These are phyloP conservation scores for Zymoseptoria pseudotritici DNA, from an alignment of 2,329 filamentous ascomycete species.

Conservation along the genomic window DNA sequence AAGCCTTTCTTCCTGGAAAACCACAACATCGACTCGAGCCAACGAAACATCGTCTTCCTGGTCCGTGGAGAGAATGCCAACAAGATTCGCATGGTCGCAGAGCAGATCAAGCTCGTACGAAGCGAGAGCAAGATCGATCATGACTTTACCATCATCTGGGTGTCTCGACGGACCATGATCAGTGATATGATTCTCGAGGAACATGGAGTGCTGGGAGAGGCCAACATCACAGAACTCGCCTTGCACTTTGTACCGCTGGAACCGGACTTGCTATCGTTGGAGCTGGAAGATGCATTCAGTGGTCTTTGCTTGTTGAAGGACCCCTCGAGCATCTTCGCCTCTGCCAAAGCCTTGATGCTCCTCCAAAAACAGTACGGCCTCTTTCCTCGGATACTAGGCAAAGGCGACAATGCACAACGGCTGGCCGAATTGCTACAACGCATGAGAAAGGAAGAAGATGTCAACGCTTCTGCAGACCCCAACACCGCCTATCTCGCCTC, in stretches of 20 bases:
- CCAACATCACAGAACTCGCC: constrained; percentile 78
- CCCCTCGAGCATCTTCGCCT: constrained; percentile 78
- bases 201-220: constrained; percentile 84
- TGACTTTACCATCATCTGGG: constrained; percentile 96
- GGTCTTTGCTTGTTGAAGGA: constrained; percentile 89
- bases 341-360: constrained; percentile 88
- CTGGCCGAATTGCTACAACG: constrained; percentile 79
- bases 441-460: constrained; percentile 87
- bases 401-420: constrained; percentile 87
- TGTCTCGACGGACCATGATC: constrained; percentile 82
- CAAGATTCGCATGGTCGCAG: constrained; percentile 79
- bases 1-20: constrained; percentile 97
- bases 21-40: constrained; percentile 85
- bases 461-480: constrained; percentile 32
- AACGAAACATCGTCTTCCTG: constrained; percentile 91
- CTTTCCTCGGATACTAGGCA: constrained; percentile 89
- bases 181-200: constrained; percentile 90
- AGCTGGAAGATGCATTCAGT: constrained; percentile 76
- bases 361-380: constrained; percentile 87
- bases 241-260: constrained; percentile 88
- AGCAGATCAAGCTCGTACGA: constrained; percentile 83
- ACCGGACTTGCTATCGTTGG: constrained; percentile 81
- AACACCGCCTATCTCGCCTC: constrained; percentile 42
- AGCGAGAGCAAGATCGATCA: constrained; percentile 83
- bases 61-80: constrained; percentile 81